These are phyloP conservation scores for Trichoderma gracile DNA, from an alignment of 2,329 filamentous ascomycete genomes.

Conservation along the genomic window DNA sequence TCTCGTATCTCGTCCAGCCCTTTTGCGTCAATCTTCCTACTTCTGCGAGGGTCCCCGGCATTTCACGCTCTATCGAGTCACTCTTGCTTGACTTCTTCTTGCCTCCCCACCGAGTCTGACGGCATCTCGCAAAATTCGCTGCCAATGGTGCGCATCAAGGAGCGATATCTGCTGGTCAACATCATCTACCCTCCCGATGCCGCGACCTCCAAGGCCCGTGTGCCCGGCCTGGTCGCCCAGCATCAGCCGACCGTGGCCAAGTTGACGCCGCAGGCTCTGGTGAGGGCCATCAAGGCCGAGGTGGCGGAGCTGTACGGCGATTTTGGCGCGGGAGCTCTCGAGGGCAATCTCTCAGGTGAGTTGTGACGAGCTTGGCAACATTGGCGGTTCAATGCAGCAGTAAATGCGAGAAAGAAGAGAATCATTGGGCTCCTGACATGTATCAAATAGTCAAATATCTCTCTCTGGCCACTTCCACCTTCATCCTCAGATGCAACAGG, in stretches of 20 bases:
- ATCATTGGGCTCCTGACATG: too few relatives aligned
- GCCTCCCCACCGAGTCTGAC: background rate
- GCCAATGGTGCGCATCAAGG: conserved; percentile 90
- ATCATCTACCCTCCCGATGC: conserved; percentile 76
- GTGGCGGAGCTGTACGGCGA: conserved; percentile 80
- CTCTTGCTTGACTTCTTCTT: background rate
- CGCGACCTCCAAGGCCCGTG: conserved; percentile 38
- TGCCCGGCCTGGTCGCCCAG: conserved; percentile 68
- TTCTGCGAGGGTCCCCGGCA: background rate
- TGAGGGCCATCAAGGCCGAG: conserved; percentile 69
- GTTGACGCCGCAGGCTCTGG: conserved; percentile 65
- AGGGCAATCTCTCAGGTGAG: conserved; percentile 67
- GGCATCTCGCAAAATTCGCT: background rate
- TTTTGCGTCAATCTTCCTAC: background rate
- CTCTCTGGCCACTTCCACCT: conserved; percentile 87
- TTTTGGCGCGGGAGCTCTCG: conserved; percentile 76
- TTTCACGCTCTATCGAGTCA: conserved; percentile 6
- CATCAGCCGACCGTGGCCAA: conserved; percentile 75
- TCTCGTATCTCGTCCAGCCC: background rate
- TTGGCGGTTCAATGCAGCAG: background rate
- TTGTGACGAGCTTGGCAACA: background rate
- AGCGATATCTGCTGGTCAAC: conserved; percentile 92
- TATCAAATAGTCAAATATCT: conserved; percentile 81
- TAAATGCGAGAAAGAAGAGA: background rate
- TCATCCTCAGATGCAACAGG: conserved; percentile 82